These are phyloP conservation scores for Penicillium antarcticum DNA, from an alignment of 495 filamentous ascomycete species.

Conservation along the genomic window DNA sequence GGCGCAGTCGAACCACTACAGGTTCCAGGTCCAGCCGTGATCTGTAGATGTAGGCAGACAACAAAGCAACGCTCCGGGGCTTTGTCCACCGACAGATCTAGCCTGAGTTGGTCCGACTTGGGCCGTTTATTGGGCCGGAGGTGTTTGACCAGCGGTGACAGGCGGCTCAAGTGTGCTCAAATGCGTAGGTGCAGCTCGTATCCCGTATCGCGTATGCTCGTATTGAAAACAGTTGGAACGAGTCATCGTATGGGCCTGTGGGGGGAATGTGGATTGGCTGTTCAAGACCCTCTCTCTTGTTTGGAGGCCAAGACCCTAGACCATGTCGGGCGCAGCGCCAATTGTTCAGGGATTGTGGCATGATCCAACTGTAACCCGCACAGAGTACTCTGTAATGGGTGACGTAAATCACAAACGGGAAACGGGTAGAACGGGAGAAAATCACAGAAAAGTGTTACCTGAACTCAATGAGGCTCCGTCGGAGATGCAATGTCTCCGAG, in stretches of 20 bases:
- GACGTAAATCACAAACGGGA: background rate
- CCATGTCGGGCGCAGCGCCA: background rate
- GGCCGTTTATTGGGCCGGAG: background rate
- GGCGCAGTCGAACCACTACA: background rate
- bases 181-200: background rate
- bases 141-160: background rate
- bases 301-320: background rate
- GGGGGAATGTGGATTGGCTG: background rate
- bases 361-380: background rate
- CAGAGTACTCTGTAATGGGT: no score
- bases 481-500: constrained; percentile 4
- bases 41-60: background rate
- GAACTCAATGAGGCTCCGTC: constrained; percentile 2
- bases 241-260: background rate
- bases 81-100: background rate
- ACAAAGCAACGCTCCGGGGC: background rate
- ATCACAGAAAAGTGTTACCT: background rate
- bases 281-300: background rate
- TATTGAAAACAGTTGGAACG: background rate
- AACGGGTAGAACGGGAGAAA: background rate
- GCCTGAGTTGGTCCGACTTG: background rate
- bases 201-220: background rate
- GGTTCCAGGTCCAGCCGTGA: background rate
- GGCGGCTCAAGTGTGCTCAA: background rate
- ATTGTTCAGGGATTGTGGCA: background rate